A percentile compares a stretch with the other conserved stretches of the same genome.
These are phyloP conservation scores for Microsporum audouinii DNA, from an alignment of 2,329 filamentous ascomycete species.

Conservation along the genomic window DNA sequence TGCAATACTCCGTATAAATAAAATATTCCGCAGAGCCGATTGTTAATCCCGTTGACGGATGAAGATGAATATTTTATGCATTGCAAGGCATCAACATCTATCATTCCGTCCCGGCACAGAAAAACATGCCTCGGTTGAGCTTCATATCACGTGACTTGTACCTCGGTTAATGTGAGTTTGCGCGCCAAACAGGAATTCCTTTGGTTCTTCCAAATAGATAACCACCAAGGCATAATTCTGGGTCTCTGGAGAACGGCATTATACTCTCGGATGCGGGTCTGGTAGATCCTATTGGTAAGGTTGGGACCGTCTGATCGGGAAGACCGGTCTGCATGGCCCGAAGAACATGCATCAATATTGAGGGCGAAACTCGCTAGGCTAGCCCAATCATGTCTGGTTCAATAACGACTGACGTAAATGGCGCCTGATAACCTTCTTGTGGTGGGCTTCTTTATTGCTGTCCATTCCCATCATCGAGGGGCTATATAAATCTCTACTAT, in stretches of 20 bases:
- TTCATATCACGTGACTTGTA: not conserved
- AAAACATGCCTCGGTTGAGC: not conserved
- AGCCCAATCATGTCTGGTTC: not conserved
- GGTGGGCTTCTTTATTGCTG: not conserved
- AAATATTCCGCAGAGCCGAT: not conserved
- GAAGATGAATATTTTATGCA: not conserved
- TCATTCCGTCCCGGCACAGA: not conserved
- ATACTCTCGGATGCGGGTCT: conserved; percentile 9
- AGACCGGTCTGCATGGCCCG: not conserved
- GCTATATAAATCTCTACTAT: not conserved
- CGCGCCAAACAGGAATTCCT: too few relatives aligned
- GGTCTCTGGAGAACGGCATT: not conserved
- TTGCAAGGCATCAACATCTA: not conserved
- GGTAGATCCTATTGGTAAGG: not conserved
- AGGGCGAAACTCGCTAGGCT: not conserved
- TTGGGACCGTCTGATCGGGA: conserved; percentile 4
- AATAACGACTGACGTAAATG: not conserved
- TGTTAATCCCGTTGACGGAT: not conserved
- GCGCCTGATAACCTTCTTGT: not conserved
- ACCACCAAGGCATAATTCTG: not conserved
- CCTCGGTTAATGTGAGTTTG: not conserved
- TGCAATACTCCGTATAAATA: not conserved
- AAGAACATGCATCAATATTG: not conserved
- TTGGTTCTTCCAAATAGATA: not conserved
- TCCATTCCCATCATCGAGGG: not conserved